Conservation (phyloP, 2,329 filamentous ascomycete species). For the Verticillium klebahnii region DNA sequence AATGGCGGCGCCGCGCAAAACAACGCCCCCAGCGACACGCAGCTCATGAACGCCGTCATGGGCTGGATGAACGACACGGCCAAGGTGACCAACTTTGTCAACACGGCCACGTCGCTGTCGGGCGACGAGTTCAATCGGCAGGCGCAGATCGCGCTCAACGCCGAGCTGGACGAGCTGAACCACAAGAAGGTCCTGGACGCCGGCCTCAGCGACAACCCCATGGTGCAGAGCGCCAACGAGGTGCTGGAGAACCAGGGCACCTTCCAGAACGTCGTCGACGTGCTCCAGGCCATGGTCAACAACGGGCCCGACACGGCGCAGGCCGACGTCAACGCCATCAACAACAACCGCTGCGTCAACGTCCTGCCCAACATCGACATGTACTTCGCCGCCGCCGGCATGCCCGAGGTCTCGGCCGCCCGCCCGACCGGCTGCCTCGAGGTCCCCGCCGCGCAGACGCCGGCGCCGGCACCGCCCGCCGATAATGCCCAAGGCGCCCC, state of each 20-base stretch:
- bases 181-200: conserved; percentile 16
- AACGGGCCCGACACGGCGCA: conserved; percentile 15
- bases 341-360: conserved; percentile 17
- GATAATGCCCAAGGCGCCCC: neutral
- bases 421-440: conserved; percentile 16
- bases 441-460: conserved; percentile 5
- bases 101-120: conserved; percentile 14
- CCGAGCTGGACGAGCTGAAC: conserved; percentile 17
- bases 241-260: conserved; percentile 15
- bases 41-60: conserved; percentile 15
- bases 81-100: conserved; percentile 16
- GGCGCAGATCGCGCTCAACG: conserved; percentile 16
- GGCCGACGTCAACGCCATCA: conserved; percentile 14
- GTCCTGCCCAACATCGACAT: conserved; percentile 18
- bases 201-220: conserved; percentile 8
- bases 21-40: conserved; percentile 7
- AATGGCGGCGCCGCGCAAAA: neutral
- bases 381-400: conserved; percentile 16
- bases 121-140: conserved; percentile 15
- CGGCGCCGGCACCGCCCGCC: neutral
- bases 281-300: conserved; percentile 15
- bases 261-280: conserved; percentile 15
- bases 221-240: conserved; percentile 11
- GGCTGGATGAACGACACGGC: conserved; percentile 15
- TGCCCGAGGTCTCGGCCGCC: conserved; percentile 7